These are phyloP conservation scores for Xylaria castorea DNA, from an alignment of 495 filamentous ascomycete genomes.

Conservation along the genomic window DNA sequence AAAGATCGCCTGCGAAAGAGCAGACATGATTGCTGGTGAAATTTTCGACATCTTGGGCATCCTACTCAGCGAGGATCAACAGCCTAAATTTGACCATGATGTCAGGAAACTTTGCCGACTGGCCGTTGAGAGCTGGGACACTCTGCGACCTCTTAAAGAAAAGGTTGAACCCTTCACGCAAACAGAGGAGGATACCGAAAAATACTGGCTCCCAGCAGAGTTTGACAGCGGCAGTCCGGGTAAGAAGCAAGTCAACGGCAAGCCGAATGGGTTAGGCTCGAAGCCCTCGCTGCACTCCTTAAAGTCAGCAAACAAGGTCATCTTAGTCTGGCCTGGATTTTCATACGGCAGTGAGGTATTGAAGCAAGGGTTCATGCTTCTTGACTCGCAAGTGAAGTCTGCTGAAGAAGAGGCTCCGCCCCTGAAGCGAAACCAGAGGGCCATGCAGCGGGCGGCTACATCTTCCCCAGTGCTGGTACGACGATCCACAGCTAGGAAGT, in stretches of 20 bases:
- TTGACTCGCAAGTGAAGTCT: constrained; percentile 9
- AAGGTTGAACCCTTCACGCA: constrained; percentile 23
- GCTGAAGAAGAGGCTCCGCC: constrained; percentile 7
- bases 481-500: background rate
- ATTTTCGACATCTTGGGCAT: background rate
- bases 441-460: constrained; percentile 1
- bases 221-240: background rate
- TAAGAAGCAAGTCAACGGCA: constrained; percentile 15
- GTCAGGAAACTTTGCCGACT: background rate
- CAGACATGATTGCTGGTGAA: background rate
- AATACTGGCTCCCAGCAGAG: constrained; percentile 26
- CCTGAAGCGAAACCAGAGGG: constrained; percentile 14
- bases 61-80: background rate
- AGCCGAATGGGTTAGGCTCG: constrained; percentile 8
- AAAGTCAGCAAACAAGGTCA: constrained; percentile 1
- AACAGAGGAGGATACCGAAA: constrained; percentile 14
- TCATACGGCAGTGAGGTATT: constrained; percentile 18
- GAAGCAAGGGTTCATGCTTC: constrained; percentile 27
- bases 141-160: constrained; percentile 5
- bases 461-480: background rate
- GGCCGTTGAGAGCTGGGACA: constrained; percentile 17
- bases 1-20: constrained; percentile 1
- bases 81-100: background rate
- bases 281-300: constrained; percentile 17
- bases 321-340: constrained; percentile 23